Percentiles rank a stretch among this genome's conserved stretches.
Conservation (phyloP, 2,329 filamentous ascomycete genomes). For the Pseudocercospora fuligena region DNA sequence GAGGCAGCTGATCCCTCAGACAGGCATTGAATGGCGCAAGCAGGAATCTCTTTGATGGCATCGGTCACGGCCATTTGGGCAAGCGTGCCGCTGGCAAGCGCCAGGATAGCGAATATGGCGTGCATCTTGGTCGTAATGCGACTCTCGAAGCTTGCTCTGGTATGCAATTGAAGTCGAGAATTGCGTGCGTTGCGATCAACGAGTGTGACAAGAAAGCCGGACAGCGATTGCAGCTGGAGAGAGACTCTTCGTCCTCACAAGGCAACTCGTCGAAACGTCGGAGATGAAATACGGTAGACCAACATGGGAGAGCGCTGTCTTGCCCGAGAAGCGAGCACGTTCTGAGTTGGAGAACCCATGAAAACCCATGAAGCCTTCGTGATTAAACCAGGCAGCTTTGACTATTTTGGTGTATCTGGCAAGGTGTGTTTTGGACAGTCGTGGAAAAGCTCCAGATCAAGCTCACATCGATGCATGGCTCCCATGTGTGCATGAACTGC, state of each 20-base stretch:
- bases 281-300: not conserved
- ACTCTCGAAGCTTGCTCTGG: not conserved
- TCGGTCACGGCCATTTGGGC: slow-evolving; percentile 3
- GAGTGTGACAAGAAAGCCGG: not conserved
- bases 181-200: not conserved
- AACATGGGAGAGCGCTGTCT: not conserved
- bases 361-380: not conserved
- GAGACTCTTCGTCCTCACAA: not conserved
- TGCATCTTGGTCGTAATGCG: not conserved
- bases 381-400: not conserved
- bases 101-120: not conserved
- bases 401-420: not conserved
- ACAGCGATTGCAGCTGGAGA: not conserved
- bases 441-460: not conserved
- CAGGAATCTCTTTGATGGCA: slow-evolving; percentile 4
- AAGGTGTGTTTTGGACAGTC: not conserved
- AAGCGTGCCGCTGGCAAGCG: not conserved
- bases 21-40: not conserved
- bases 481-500: not conserved
- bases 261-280: not conserved
- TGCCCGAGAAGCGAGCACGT: not conserved
- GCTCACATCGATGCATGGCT: not conserved
- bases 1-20: not conserved
- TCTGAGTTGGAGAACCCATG: not conserved
- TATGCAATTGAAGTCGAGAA: not conserved